These are phyloP conservation scores for Aureobasidium subglaciale DNA, from an alignment of 2,329 filamentous ascomycete genomes.

Conservation along the genomic window DNA sequence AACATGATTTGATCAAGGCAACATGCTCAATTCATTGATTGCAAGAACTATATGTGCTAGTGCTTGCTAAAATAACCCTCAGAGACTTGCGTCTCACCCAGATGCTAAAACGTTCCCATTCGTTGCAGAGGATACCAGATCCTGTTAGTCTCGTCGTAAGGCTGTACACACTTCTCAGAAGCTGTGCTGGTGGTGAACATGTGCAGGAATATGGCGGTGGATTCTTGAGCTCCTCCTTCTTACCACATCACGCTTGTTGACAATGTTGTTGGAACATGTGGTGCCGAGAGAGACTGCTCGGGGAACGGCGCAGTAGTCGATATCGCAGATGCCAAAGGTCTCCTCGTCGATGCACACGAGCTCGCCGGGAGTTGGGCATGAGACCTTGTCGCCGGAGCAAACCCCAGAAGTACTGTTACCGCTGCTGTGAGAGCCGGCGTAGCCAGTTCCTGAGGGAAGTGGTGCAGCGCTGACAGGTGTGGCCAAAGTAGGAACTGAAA, in stretches of 20 bases:
- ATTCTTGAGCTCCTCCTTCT: slow-evolving; percentile 18
- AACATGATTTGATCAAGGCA: background rate
- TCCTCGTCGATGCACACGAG: slow-evolving; percentile 38
- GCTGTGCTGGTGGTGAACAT: slow-evolving; percentile 6
- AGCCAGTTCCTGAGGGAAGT: slow-evolving; percentile 12
- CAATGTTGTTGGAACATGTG: slow-evolving; percentile 32
- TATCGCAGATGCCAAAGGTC: slow-evolving; percentile 40
- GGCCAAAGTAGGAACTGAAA: background rate
- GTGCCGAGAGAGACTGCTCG: slow-evolving; percentile 37
- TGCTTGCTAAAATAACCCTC: background rate
- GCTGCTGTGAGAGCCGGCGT: background rate
- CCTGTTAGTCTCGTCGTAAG: background rate
- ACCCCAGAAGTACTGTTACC: slow-evolving; percentile 10
- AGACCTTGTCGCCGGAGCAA: slow-evolving; percentile 22
- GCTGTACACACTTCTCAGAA: background rate
- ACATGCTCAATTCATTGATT: background rate
- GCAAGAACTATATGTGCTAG: background rate
- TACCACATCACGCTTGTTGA: slow-evolving; percentile 21
- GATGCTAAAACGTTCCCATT: background rate
- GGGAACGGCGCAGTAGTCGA: slow-evolving; percentile 33
- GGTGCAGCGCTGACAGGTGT: slow-evolving; percentile 9
- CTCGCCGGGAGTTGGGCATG: slow-evolving; percentile 35
- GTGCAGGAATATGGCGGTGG: slow-evolving; percentile 15
- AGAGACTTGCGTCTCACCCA: slow-evolving; percentile 10
- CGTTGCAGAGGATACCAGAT: slow-evolving; percentile 8